Evolutionary conservation across 2,329 filamentous ascomycete species (phyloP), one percentile per base, ranked within the genome.

Genomic region (Ophiostoma populinum): DNA sequence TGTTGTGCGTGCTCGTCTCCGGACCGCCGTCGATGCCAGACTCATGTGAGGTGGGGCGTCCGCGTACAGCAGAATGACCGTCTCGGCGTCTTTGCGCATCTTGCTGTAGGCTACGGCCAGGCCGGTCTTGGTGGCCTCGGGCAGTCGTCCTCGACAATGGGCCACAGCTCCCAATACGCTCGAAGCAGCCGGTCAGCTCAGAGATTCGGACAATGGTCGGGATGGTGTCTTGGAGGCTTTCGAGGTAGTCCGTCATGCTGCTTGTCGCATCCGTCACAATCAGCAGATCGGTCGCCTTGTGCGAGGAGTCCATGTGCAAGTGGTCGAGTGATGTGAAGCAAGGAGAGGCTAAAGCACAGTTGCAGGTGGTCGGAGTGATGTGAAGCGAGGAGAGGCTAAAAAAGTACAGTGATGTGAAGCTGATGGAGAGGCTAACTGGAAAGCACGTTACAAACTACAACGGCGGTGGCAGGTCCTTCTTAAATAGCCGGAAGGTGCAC

Each of bases 131-230:
- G 54, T 48, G 3, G 62, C 63, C 44, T 67, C 63, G 5, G 61
- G 58, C 50, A 58, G 46, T 65, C 61, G 7, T 50, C 50, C 1
- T 59, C 61, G 2, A 50, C 48, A 3, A 38, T 34, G 1, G 56
- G 42, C 0, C 27, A 19, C 4, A 67, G 52, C 1, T 31, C 34
- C 62, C 63, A 35, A 67, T 61, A 2, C 61, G 56, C 5, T 57
- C 53, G 44, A 69, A 67, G 43, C 59, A 61, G 34, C 52, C 55
- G 0, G 64, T 67, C 1, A 66, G 50, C 1, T 55, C 52, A 1
- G 62, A 63, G 6, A 67, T 51, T 22, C 57, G 55, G 38, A 69
- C 58, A 42, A 68, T 61, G 40, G 65, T 61, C 2, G 63, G 62
- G 6, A 69, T 50, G 1, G 63, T 62, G 10, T 46, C 48, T 39